Percentiles rank a stretch among this genome's conserved stretches.
Evolutionary conservation across 306 rosid genomes (phyloP).

Genomic region (Prunus mume): DNA sequence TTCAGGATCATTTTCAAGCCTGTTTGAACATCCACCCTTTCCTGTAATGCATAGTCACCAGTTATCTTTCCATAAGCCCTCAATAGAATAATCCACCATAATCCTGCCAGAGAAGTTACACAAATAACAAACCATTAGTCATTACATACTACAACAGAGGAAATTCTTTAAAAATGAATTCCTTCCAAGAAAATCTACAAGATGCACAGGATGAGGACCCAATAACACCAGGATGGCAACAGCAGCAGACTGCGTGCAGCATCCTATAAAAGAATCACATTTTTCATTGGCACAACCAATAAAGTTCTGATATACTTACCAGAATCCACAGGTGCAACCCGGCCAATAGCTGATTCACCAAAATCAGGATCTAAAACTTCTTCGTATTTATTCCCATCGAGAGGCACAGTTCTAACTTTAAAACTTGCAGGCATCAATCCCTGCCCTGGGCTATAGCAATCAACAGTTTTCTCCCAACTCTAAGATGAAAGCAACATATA

Average conservation of each 20-base stretch:
- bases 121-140: conserved; percentile 4
- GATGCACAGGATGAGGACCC: not conserved
- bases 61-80: conserved; percentile 88
- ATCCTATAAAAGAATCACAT: not conserved
- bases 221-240: not conserved
- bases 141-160: not conserved
- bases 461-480: conserved; percentile 99
- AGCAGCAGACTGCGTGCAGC: not conserved
- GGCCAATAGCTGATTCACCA: conserved; percentile 99
- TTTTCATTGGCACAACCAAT: conserved; percentile 1
- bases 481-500: conserved; percentile 23
- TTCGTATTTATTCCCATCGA: conserved; percentile 46
- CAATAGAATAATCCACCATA: conserved; percentile 96
- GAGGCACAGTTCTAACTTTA: conserved; percentile 63
- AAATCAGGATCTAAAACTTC: conserved; percentile 97
- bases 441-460: conserved; percentile 96
- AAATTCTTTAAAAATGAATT: not conserved
- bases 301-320: conserved; percentile 41
- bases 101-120: conserved; percentile 45
- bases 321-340: conserved; percentile 98
- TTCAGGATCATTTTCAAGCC: conserved; percentile 89
- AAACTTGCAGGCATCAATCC: conserved; percentile 99
- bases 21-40: conserved; percentile 88
- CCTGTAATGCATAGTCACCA: conserved; percentile 79
- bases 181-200: not conserved